These are phyloP conservation scores for Lupinus albus DNA, from an alignment of 306 rosid genomes.

Conservation along the genomic window DNA sequence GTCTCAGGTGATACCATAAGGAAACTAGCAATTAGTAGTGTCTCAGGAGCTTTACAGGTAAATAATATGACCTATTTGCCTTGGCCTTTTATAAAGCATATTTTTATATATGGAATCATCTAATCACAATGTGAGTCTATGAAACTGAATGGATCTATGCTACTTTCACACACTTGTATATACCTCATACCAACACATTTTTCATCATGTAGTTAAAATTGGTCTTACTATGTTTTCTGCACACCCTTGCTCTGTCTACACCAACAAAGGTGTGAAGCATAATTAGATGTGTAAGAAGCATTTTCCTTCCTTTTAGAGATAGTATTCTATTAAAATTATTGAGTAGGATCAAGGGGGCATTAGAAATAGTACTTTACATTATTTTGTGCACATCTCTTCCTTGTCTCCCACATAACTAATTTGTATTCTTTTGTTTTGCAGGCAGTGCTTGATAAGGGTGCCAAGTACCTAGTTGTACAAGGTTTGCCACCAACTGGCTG, in stretches of 20 bases:
- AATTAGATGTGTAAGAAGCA: not conserved
- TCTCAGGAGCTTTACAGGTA: slow-evolving; percentile 67
- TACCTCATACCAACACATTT: not conserved
- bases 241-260: not conserved
- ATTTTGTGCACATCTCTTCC: too few relatives aligned
- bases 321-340: too few relatives aligned
- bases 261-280: not conserved
- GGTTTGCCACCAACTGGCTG: slow-evolving; percentile 80
- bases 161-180: too few relatives aligned
- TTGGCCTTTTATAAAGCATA: not conserved
- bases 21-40: slow-evolving; percentile 56
- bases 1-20: slow-evolving; percentile 56
- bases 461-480: slow-evolving; percentile 79
- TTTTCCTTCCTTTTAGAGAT: not conserved
- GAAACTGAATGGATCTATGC: not conserved
- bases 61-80: not conserved
- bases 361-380: too few relatives aligned
- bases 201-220: too few relatives aligned
- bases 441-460: slow-evolving; percentile 78
- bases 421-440: slow-evolving; percentile 41
- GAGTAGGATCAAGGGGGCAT: too few relatives aligned
- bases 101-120: not conserved
- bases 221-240: too few relatives aligned
- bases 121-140: not conserved
- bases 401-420: not conserved